Evolutionary conservation across 2,329 filamentous ascomycete genomes (phyloP).

Genomic region (Colletotrichum zoysiae): DNA sequence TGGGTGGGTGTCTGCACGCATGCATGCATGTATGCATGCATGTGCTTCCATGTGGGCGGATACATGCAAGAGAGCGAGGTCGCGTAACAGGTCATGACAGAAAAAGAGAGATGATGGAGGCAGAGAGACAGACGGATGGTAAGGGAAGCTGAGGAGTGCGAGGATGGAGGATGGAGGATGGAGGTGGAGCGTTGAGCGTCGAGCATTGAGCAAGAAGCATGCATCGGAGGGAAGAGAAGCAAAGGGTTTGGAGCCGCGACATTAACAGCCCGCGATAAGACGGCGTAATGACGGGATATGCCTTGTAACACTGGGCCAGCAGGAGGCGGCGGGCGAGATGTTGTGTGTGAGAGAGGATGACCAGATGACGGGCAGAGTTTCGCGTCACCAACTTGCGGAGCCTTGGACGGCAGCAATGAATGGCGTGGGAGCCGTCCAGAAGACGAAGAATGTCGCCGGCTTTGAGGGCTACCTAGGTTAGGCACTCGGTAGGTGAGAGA

Average conservation of each 20-base stretch:
- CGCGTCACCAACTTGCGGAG: neutral
- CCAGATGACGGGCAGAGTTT: neutral
- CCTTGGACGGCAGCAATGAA: neutral
- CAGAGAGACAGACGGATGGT: neutral
- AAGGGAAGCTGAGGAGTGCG: neutral
- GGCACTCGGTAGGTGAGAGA: neutral
- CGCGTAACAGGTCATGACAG: neutral
- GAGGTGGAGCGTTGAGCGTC: neutral
- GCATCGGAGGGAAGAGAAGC: neutral
- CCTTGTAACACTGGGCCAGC: neutral
- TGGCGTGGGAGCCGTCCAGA: neutral
- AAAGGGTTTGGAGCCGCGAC: neutral
- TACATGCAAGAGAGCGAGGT: neutral
- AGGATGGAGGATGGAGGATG: neutral
- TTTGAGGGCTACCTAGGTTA: too few relatives aligned
- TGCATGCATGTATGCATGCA: constrained; percentile 1
- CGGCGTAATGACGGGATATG: neutral
- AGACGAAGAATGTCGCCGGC: neutral
- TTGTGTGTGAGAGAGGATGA: neutral
- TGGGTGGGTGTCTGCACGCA: constrained; percentile 24
- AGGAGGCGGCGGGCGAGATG: neutral
- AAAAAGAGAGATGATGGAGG: neutral
- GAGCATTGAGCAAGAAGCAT: neutral
- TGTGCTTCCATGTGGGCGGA: constrained; percentile 32
- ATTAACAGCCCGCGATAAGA: neutral